Evolutionary conservation across 1,284 basidiomycete species (phyloP).

Genomic region (Moniliophthora roreri): DNA sequence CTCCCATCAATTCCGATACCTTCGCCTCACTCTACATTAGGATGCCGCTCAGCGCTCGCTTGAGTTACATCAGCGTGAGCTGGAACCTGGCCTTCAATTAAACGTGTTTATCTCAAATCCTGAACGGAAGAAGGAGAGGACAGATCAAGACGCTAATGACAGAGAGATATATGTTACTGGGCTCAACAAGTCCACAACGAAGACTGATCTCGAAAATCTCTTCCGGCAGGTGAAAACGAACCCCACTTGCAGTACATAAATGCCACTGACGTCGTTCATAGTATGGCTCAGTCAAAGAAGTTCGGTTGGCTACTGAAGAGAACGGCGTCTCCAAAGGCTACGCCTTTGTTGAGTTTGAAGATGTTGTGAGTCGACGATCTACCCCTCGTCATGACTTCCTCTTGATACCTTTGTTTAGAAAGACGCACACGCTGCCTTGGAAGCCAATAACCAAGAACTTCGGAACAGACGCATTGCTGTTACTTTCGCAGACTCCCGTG

Average conservation of each 20-base stretch:
- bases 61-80: slow-evolving; percentile 73
- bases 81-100: slow-evolving; percentile 66
- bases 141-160: slow-evolving; percentile 81
- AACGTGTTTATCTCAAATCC: slow-evolving; percentile 92
- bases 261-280: slow-evolving; percentile 30
- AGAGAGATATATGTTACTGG: slow-evolving; percentile 86
- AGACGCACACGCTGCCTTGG: slow-evolving; percentile 70
- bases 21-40: slow-evolving; percentile 33
- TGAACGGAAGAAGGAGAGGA: slow-evolving; percentile 81
- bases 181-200: slow-evolving; percentile 72
- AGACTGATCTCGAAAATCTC: slow-evolving; percentile 71
- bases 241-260: not conserved
- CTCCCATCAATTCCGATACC: not conserved
- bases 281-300: slow-evolving; percentile 81
- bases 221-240: slow-evolving; percentile 63
- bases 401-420: slow-evolving; percentile 40
- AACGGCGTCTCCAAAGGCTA: slow-evolving; percentile 80
- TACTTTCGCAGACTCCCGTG: slow-evolving; percentile 77
- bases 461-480: slow-evolving; percentile 86
- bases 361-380: slow-evolving; percentile 54
- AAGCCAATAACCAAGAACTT: slow-evolving; percentile 82
- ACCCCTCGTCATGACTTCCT: not conserved
- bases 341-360: slow-evolving; percentile 91
- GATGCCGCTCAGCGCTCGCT: slow-evolving; percentile 76
- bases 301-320: slow-evolving; percentile 76